phyloP scores from a whole-genome alignment of 164 flowering plant genomes.

The Kalanchoe fedtschenkoi region DNA sequence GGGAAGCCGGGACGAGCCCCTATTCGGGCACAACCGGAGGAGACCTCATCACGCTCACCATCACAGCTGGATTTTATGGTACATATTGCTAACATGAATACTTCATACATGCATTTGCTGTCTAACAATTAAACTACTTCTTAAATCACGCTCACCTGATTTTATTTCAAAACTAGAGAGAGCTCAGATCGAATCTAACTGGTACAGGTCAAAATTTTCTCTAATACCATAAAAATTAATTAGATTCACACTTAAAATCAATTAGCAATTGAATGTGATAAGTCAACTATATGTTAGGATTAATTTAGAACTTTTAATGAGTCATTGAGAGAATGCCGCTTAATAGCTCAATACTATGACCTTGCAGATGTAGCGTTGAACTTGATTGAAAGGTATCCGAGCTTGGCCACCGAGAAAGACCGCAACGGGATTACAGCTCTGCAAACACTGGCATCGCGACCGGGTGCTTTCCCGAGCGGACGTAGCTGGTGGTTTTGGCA shows the following conservation, averaged over 20 bases:
- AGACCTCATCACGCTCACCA: neutral
- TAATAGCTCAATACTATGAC: too few species aligned
- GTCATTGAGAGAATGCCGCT: too few species aligned
- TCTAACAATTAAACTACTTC: too few species aligned
- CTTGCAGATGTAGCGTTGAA: neutral
- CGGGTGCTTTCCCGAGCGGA: neutral
- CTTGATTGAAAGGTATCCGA: neutral
- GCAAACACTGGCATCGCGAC: neutral
- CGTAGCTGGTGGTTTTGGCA: neutral
- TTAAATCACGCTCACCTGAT: too few species aligned
- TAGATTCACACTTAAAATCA: neutral
- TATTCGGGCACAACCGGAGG: neutral
- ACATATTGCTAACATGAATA: neutral
- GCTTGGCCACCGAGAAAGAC: neutral
- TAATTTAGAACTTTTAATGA: too few species aligned
- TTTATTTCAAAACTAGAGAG: too few species aligned
- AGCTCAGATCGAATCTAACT: too few species aligned
- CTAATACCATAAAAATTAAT: neutral
- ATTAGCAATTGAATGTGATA: neutral
- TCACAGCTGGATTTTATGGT: constrained; percentile 3
- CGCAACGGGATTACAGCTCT: neutral
- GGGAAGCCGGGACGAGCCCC: neutral
- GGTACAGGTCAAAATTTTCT: neutral
- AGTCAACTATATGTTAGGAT: too few species aligned
- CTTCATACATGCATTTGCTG: too few species aligned